Conservation (phyloP, 148 eudicot genomes). For the Cornus kousa region DNA sequence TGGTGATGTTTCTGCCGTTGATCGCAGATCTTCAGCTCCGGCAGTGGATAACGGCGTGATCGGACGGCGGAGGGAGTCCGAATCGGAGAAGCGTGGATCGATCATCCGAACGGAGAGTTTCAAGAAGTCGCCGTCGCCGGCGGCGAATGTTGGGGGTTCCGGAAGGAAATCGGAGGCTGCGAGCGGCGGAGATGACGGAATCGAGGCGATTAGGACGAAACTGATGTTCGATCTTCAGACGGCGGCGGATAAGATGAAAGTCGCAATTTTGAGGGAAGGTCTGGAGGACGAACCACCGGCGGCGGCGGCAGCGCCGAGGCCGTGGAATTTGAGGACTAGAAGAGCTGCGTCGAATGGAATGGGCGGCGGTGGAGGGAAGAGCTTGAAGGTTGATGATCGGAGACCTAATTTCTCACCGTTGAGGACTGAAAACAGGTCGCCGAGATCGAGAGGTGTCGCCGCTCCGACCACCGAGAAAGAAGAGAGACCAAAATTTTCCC, state of each 20-base stretch:
- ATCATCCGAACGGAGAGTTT: conserved; percentile 7
- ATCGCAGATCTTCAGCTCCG: conserved; percentile 19
- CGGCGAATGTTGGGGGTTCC: conserved; percentile 1
- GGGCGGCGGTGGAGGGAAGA: conserved; percentile 19
- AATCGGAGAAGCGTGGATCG: conserved; percentile 14
- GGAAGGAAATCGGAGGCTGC: conserved; percentile 12
- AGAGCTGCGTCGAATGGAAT: conserved; percentile 38
- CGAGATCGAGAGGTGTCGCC: conserved; percentile 10
- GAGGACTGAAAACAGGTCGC: conserved; percentile 31
- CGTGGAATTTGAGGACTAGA: conserved; percentile 74
- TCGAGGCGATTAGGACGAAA: conserved; percentile 56
- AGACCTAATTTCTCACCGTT: conserved; percentile 26
- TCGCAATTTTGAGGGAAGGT: conserved; percentile 31
- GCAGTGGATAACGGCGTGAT: conserved; percentile 13
- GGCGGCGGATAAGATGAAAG: conserved; percentile 51
- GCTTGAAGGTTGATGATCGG: conserved; percentile 17
- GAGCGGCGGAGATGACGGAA: conserved; percentile 32
- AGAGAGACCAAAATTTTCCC: conserved; percentile 27
- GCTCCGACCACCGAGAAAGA: conserved; percentile 8
- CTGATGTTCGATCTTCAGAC: conserved; percentile 58
- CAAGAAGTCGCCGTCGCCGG: conserved; percentile 11
- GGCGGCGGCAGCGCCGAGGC: conserved; percentile 21
- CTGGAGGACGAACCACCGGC: conserved; percentile 16
- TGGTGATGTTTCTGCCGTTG: conserved; percentile 18
- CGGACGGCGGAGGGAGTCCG: conserved; percentile 10